phyloP scores from a whole-genome alignment of 2,329 filamentous ascomycete genomes.

The Calonectria montana region DNA sequence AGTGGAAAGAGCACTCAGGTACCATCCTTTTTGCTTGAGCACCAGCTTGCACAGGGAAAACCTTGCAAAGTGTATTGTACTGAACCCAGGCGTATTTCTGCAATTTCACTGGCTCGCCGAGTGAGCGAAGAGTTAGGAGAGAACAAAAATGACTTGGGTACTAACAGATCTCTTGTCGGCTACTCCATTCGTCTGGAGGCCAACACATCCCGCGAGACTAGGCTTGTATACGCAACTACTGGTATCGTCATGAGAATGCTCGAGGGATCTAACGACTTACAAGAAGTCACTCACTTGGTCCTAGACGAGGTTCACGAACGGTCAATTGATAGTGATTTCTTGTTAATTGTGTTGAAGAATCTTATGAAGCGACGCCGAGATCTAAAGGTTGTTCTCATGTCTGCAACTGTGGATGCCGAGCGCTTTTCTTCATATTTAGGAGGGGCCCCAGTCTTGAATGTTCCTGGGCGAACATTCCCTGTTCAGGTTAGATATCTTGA shows the following conservation, averaged over 20 bases:
- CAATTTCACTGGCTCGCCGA: conserved; percentile 90
- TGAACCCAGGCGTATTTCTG: conserved; percentile 94
- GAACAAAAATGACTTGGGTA: conserved; percentile 83
- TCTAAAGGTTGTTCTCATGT: conserved; percentile 96
- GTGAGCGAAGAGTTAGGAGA: conserved; percentile 97
- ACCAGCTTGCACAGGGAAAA: conserved; percentile 83
- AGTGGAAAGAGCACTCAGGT: conserved; percentile 96
- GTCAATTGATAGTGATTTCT: conserved; percentile 95
- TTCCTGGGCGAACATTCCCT: conserved; percentile 93
- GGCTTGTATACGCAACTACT: conserved; percentile 88
- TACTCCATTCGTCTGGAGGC: conserved; percentile 95
- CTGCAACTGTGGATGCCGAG: conserved; percentile 93
- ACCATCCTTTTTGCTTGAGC: conserved; percentile 92
- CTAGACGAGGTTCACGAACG: conserved; percentile 98
- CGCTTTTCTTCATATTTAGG: conserved; percentile 91
- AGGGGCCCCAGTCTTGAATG: conserved; percentile 86
- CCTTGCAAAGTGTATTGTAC: conserved; percentile 95
- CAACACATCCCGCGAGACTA: conserved; percentile 83
- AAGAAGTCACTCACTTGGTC: conserved; percentile 91
- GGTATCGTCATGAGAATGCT: conserved; percentile 99
- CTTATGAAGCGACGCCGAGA: conserved; percentile 81
- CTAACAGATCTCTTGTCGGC: conserved; percentile 84
- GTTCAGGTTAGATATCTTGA: conserved; percentile 90
- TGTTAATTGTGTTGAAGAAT: conserved; percentile 90
- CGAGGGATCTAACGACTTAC: conserved; percentile 86